Conservation (phyloP, 2,329 filamentous ascomycete genomes). For the Alternaria tenuissima region DNA sequence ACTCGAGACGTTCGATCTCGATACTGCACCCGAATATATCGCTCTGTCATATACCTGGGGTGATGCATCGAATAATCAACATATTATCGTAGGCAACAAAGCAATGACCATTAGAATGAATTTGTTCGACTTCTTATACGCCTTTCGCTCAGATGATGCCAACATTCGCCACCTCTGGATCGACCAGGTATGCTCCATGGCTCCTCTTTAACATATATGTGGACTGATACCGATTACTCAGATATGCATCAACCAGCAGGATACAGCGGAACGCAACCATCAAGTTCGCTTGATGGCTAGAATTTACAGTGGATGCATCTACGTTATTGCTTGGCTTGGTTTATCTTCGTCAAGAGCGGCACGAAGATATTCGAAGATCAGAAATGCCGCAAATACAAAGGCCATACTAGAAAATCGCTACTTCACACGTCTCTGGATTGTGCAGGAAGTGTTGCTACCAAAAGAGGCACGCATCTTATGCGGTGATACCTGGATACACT, state of each 20-base stretch:
- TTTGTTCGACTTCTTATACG: conserved; percentile 4
- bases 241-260: conserved; percentile 13
- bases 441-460: conserved; percentile 12
- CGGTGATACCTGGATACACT: conserved; percentile 4
- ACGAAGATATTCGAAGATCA: neutral
- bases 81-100: neutral
- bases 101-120: neutral
- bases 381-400: neutral
- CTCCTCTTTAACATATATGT: neutral
- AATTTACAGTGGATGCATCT: conserved; percentile 8
- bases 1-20: conserved; percentile 1
- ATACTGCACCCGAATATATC: neutral
- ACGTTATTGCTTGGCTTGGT: conserved; percentile 9
- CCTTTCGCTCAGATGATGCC: conserved; percentile 2
- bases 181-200: conserved; percentile 1
- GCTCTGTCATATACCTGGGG: conserved; percentile 13
- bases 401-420: neutral
- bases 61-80: neutral
- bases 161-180: conserved; percentile 10
- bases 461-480: conserved; percentile 1
- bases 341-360: neutral
- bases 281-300: conserved; percentile 13
- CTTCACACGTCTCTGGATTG: conserved; percentile 16
- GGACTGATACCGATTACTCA: conserved; percentile 3
- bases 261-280: conserved; percentile 8